Percentiles rank a stretch among this genome's conserved stretches.
Evolutionary conservation across 2,329 filamentous ascomycete genomes (phyloP).

Genomic region (Trichoderma asperellum): DNA sequence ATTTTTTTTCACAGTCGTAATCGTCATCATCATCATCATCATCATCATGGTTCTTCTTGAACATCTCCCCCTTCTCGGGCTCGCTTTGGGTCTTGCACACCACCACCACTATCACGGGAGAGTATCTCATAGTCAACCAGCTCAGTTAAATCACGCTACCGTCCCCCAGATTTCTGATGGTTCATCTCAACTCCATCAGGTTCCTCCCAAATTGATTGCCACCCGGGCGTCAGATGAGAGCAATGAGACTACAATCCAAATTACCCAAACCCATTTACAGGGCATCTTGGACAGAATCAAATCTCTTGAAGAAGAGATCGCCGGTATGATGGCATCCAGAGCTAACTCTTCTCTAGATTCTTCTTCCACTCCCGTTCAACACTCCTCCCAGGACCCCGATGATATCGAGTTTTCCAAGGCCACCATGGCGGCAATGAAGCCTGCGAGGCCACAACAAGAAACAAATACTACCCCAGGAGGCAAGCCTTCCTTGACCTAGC

Average conservation of each 20-base stretch:
- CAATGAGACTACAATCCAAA: conserved; percentile 34
- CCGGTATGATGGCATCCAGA: conserved; percentile 34
- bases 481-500: background rate
- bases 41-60: conserved; percentile 32
- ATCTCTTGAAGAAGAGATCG: conserved; percentile 37
- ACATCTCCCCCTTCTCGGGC: conserved; percentile 29
- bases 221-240: conserved; percentile 37
- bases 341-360: conserved; percentile 1
- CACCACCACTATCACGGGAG: background rate
- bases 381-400: conserved; percentile 2
- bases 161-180: conserved; percentile 30
- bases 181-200: conserved; percentile 27
- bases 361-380: background rate
- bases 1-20: background rate
- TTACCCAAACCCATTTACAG: conserved; percentile 35
- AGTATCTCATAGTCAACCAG: conserved; percentile 2
- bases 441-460: background rate
- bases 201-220: conserved; percentile 27
- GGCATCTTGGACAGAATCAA: conserved; percentile 39
- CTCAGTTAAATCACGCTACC: background rate
- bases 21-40: background rate
- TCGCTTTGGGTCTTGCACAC: conserved; percentile 27
- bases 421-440: background rate
- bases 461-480: background rate
- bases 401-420: background rate